A percentile compares a stretch with the other conserved stretches of the same genome.
phyloP scores from a whole-genome alignment of 768 basidiomycete genomes.

The Dendrothele bispora region DNA sequence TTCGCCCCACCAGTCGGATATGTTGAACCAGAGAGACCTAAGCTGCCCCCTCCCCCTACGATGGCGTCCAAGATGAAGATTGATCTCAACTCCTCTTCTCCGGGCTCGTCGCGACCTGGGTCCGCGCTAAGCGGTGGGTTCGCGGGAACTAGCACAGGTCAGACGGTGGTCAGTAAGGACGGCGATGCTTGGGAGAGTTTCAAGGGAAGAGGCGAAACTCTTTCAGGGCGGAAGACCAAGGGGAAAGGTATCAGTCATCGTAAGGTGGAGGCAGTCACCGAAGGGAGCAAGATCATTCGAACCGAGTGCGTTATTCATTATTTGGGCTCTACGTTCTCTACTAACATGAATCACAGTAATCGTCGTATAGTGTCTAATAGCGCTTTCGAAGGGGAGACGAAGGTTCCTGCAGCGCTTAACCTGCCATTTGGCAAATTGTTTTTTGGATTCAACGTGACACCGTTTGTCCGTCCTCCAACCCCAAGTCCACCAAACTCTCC shows the following conservation, averaged over 20 bases:
- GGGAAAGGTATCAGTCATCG: slow-evolving; percentile 90
- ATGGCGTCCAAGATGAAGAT: slow-evolving; percentile 99
- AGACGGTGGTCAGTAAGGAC: slow-evolving; percentile 62
- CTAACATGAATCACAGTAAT: slow-evolving; percentile 50
- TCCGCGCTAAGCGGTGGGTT: slow-evolving; percentile 74
- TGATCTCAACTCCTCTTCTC: slow-evolving; percentile 83
- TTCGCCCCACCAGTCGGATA: slow-evolving; percentile 93
- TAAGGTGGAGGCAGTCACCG: slow-evolving; percentile 75
- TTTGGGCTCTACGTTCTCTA: not conserved
- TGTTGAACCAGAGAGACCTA: slow-evolving; percentile 88
- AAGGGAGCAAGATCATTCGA: slow-evolving; percentile 84
- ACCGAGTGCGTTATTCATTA: slow-evolving; percentile 68
- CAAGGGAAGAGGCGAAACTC: slow-evolving; percentile 91
- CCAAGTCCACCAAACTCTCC: slow-evolving; percentile 28
- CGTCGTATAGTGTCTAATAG: slow-evolving; percentile 83
- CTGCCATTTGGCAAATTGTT: slow-evolving; percentile 94
- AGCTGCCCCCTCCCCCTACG: slow-evolving; percentile 77
- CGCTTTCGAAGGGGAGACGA: slow-evolving; percentile 66
- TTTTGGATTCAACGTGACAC: slow-evolving; percentile 87
- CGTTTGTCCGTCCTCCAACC: slow-evolving; percentile 57
- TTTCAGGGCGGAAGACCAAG: slow-evolving; percentile 90
- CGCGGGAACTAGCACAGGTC: slow-evolving; percentile 47
- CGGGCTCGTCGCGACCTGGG: slow-evolving; percentile 80
- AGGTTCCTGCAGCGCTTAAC: slow-evolving; percentile 87
- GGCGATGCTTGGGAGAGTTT: slow-evolving; percentile 94